phyloP scores from a whole-genome alignment of 2,329 filamentous ascomycete species.

The Aspergillus quadrilineatus region DNA sequence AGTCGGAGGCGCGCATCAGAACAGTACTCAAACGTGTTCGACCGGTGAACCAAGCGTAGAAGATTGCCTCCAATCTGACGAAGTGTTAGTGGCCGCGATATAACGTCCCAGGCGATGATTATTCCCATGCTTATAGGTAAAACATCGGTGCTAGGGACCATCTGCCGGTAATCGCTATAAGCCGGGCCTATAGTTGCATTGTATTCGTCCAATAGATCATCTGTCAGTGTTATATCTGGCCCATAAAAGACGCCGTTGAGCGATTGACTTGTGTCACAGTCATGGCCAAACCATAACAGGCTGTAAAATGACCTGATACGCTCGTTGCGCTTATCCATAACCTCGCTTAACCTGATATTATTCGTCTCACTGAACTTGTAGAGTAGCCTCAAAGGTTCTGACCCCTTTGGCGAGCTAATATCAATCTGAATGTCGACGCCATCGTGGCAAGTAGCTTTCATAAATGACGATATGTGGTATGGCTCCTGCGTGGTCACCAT shows the following conservation, averaged over 20 bases:
- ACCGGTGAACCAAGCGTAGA: conserved; percentile 19
- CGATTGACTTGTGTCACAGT: conserved; percentile 68
- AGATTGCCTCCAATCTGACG: conserved; percentile 15
- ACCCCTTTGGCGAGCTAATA: conserved; percentile 3
- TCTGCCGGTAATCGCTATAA: conserved; percentile 12
- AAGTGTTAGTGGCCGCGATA: conserved; percentile 14
- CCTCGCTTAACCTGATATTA: conserved; percentile 84
- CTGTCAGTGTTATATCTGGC: conserved; percentile 17
- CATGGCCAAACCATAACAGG: conserved; percentile 87
- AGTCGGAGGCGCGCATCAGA: conserved; percentile 9
- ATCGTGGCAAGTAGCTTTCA: conserved; percentile 12
- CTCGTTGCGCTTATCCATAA: conserved; percentile 90
- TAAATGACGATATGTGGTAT: background rate
- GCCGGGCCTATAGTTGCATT: conserved; percentile 10
- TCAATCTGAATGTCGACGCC: conserved; percentile 14
- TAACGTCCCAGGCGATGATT: conserved; percentile 19
- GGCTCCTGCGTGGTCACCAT: background rate
- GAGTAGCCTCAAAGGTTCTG: conserved; percentile 66
- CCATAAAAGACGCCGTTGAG: conserved; percentile 81
- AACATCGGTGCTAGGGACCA: conserved; percentile 4
- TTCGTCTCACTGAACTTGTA: conserved; percentile 89
- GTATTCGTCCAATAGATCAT: conserved; percentile 66
- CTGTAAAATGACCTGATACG: conserved; percentile 98
- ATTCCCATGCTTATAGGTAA: conserved; percentile 17
- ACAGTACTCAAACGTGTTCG: conserved; percentile 18